Evolutionary conservation across 352 stramenopile genomes (phyloP).

Genomic region (Phytophthora sp.): DNA sequence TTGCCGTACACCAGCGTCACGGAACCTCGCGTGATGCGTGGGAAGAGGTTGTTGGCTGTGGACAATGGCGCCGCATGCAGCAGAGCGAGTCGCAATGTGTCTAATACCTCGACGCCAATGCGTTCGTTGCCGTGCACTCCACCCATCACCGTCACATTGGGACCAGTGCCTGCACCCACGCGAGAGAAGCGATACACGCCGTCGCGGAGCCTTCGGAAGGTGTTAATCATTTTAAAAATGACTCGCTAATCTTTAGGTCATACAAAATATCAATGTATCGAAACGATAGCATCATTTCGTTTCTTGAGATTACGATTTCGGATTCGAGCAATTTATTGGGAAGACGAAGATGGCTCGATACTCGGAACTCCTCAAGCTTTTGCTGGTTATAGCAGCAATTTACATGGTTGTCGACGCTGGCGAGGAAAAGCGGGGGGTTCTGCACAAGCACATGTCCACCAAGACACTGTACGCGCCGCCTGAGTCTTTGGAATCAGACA

Average conservation of each 20-base stretch:
- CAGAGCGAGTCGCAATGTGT: constrained; percentile 58
- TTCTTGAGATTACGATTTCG: neutral
- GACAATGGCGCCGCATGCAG: constrained; percentile 35
- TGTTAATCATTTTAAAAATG: constrained; percentile 19
- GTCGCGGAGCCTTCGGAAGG: constrained; percentile 45
- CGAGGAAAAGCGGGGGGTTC: constrained; percentile 33
- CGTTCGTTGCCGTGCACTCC: constrained; percentile 82
- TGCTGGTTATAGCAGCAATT: constrained; percentile 23
- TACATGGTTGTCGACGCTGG: constrained; percentile 1
- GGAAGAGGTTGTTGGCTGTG: constrained; percentile 22
- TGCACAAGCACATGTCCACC: constrained; percentile 75
- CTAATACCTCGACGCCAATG: constrained; percentile 68
- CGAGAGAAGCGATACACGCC: constrained; percentile 58
- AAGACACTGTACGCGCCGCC: constrained; percentile 71
- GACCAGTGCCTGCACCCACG: constrained; percentile 12
- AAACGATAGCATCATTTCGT: constrained; percentile 11
- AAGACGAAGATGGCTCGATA: constrained; percentile 12
- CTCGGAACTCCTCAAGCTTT: neutral
- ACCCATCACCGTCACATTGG: constrained; percentile 66
- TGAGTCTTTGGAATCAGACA: constrained; percentile 10
- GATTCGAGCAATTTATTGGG: neutral
- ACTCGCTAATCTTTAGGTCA: no score
- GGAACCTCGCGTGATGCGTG: constrained; percentile 37
- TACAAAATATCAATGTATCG: neutral
- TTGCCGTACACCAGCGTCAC: constrained; percentile 77